Percentiles rank a stretch among this genome's conserved stretches.
Conservation (phyloP, 306 rosid species). For the Corylus avellana region DNA sequence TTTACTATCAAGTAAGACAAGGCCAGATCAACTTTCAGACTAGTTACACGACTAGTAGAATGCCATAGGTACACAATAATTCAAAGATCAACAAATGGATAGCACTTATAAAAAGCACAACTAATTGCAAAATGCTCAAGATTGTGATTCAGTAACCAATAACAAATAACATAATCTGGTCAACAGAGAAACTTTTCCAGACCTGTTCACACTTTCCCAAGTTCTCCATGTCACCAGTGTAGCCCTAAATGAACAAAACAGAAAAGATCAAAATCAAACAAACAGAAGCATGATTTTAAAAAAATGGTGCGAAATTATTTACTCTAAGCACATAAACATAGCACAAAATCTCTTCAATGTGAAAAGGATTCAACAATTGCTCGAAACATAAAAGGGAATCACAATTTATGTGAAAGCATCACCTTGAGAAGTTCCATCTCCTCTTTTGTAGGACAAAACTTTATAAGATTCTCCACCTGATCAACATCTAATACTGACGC, state of each 20-base stretch:
- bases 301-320: not conserved
- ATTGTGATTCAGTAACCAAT: constrained; percentile 12
- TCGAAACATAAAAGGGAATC: constrained; percentile 21
- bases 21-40: not conserved
- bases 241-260: constrained; percentile 55
- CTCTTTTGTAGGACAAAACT: constrained; percentile 97
- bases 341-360: constrained; percentile 9
- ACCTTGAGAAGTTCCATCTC: constrained; percentile 99
- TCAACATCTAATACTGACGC: constrained; percentile 89
- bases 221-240: constrained; percentile 79
- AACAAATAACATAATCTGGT: constrained; percentile 24
- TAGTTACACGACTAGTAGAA: not conserved
- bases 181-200: constrained; percentile 33
- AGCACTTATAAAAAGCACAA: constrained; percentile 2
- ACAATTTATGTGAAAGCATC: constrained; percentile 24
- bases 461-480: constrained; percentile 93
- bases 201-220: constrained; percentile 99
- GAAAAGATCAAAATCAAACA: constrained; percentile 33
- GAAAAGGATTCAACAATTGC: constrained; percentile 22
- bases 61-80: not conserved
- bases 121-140: constrained; percentile 3
- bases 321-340: constrained; percentile 20
- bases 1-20: not conserved
- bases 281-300: constrained; percentile 15
- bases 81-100: not conserved